Evolutionary conservation across 441 rosid genomes (phyloP).

Genomic region (Erysimum cheiri): DNA sequence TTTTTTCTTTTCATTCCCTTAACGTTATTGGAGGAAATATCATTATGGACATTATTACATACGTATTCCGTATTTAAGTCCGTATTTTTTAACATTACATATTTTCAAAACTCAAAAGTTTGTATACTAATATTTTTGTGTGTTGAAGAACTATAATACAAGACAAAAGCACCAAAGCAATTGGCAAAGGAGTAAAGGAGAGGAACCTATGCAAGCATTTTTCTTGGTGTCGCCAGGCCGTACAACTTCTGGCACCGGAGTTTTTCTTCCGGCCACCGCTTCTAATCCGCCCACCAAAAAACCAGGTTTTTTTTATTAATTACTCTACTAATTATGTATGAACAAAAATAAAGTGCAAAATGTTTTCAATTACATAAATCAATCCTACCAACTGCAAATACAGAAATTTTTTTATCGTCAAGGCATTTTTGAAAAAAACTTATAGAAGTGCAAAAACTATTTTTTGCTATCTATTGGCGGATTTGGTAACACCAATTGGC

Average conservation of each 20-base stretch:
- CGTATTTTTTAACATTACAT: background rate
- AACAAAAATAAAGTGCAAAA: background rate
- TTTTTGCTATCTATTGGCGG: background rate
- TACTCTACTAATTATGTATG: background rate
- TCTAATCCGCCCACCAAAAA: conserved; percentile 50
- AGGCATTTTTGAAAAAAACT: background rate
- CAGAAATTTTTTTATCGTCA: background rate
- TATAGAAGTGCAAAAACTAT: background rate
- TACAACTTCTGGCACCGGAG: conserved; percentile 84
- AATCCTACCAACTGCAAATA: background rate
- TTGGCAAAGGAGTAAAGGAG: conserved; percentile 52
- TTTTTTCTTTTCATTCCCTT: background rate
- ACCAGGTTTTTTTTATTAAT: conserved; percentile 54
- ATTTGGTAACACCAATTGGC: background rate
- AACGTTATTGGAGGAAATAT: conserved; percentile 2
- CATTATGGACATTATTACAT: conserved; percentile 26
- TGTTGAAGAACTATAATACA: conserved; percentile 43
- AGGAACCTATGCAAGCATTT: conserved; percentile 81
- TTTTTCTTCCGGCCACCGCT: conserved; percentile 71
- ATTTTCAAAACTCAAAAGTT: background rate
- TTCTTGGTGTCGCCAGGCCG: conserved; percentile 66
- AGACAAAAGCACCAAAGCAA: conserved; percentile 43
- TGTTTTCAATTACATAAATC: background rate
- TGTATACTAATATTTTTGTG: conserved; percentile 22
- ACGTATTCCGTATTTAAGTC: background rate